Evolutionary conservation across 805 yeast genomes (phyloP), one percentile per base, ranked within the genome.

Genomic region (Limtongia smithiae): DNA sequence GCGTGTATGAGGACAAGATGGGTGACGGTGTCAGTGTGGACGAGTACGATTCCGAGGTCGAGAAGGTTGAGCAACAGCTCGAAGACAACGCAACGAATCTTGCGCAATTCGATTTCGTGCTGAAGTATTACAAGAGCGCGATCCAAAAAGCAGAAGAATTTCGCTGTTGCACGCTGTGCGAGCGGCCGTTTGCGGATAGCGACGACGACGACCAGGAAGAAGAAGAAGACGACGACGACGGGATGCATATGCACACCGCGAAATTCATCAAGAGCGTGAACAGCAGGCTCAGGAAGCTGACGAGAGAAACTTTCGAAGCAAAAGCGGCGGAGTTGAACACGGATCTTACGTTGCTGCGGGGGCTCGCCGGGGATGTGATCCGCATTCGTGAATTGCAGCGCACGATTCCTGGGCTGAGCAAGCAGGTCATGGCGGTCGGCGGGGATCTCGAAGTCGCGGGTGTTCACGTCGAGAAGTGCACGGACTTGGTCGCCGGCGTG

Each of bases 161-260:
- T 7, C 74, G 80, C 9, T 71, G 77, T 41, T 91, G 97, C 65
- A 68, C 82, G 37, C 68, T 90, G 37, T 91, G 97, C 65, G 77
- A 78, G 17, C 72, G 95, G 43, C 71, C 75, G 11, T 85, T 89
- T 66, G 76, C 76, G 14, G 70, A 69, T 8, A 60, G 62, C 27
- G 21, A 41, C 6, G 45, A 30, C 9, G 41, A 35, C 41, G 48
- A 44, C 1, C 65, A 62, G 1, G 61, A 62, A 4, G 37, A 60
- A 11, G 51, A 61, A 12, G 48, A 50, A 1, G 57, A 71, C 14
- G 46, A 71, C 11, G 33, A 54, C 4, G 71, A 64, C n/a, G n/a
- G n/a, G n/a, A n/a, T n/a, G n/a, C n/a, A n/a, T n/a, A n/a, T n/a
- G n/a, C n/a, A n/a, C n/a, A n/a, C n/a, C n/a, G n/a, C n/a, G n/a